phyloP scores from a whole-genome alignment of 495 filamentous ascomycete species.

The Talaromyces wortmannii region DNA sequence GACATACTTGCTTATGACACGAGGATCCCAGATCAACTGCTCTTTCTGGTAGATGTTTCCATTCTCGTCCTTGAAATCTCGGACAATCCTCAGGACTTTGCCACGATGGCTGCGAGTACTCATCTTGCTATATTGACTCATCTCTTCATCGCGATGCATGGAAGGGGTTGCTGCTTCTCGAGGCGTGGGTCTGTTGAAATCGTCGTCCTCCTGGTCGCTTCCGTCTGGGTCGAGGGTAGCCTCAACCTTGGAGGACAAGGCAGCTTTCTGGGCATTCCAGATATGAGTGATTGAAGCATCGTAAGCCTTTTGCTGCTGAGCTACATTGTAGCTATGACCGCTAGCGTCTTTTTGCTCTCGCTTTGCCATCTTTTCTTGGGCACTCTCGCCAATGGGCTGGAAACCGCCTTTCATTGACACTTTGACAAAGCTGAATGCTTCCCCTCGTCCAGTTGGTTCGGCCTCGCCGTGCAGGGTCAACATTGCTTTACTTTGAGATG shows the following conservation, averaged over 20 bases:
- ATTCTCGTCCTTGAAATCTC: slow-evolving; percentile 52
- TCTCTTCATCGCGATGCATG: slow-evolving; percentile 63
- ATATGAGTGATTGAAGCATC: slow-evolving; percentile 81
- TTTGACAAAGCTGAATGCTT: slow-evolving; percentile 91
- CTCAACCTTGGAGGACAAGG: slow-evolving; percentile 59
- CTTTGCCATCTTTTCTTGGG: slow-evolving; percentile 77
- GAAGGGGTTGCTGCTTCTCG: slow-evolving; percentile 54
- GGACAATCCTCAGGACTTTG: slow-evolving; percentile 70
- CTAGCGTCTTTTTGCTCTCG: slow-evolving; percentile 80
- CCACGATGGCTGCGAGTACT: slow-evolving; percentile 62
- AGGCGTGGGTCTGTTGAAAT: slow-evolving; percentile 54
- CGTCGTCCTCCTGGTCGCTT: slow-evolving; percentile 46
- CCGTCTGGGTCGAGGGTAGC: too few relatives aligned
- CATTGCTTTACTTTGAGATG: slow-evolving; percentile 95
- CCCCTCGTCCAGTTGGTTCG: slow-evolving; percentile 89
- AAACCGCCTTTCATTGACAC: slow-evolving; percentile 99
- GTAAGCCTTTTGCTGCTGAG: slow-evolving; percentile 81
- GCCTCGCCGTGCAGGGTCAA: slow-evolving; percentile 87
- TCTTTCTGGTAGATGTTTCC: slow-evolving; percentile 54
- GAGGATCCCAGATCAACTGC: slow-evolving; percentile 62
- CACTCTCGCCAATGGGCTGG: slow-evolving; percentile 81
- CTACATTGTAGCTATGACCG: slow-evolving; percentile 95
- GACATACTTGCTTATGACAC: slow-evolving; percentile 63
- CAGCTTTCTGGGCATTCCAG: slow-evolving; percentile 81
- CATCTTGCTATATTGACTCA: slow-evolving; percentile 77